A percentile compares a stretch with the other conserved stretches of the same genome.
phyloP scores from a whole-genome alignment of 2,329 filamentous ascomycete genomes.

The Aspergillus neotritici region DNA sequence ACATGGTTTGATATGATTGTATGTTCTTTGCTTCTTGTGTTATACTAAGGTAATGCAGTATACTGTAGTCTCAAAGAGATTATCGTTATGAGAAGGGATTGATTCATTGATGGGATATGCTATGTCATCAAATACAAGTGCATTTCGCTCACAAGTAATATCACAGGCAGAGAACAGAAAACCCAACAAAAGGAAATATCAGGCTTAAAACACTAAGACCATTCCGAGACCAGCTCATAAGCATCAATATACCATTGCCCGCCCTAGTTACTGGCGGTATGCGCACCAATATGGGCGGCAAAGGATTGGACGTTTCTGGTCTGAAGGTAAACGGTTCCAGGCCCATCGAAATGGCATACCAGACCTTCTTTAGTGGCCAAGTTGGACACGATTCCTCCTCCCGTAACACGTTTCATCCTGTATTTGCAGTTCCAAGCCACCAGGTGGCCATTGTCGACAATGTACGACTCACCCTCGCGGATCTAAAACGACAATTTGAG shows the following conservation, averaged over 20 bases:
- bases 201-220: conserved; percentile 3
- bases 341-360: conserved; percentile 88
- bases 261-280: conserved; percentile 27
- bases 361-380: conserved; percentile 77
- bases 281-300: conserved; percentile 47
- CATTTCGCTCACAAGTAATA: neutral
- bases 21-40: conserved; percentile 1
- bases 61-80: neutral
- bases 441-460: conserved; percentile 86
- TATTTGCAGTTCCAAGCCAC: conserved; percentile 98
- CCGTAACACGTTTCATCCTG: conserved; percentile 79
- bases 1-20: conserved; percentile 25
- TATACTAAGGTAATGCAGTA: neutral
- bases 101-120: too few relatives aligned
- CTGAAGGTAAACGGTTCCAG: conserved; percentile 87
- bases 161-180: neutral
- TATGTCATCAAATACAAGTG: too few relatives aligned
- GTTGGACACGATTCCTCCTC: conserved; percentile 87
- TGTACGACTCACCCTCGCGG: conserved; percentile 71
- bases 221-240: conserved; percentile 2
- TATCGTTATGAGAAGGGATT: neutral
- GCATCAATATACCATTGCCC: neutral
- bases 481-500: conserved; percentile 24
- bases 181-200: neutral
- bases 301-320: conserved; percentile 74